These are phyloP conservation scores for Melanopsichium pennsylvanicum DNA, from an alignment of 1,284 basidiomycete genomes.

Conservation along the genomic window DNA sequence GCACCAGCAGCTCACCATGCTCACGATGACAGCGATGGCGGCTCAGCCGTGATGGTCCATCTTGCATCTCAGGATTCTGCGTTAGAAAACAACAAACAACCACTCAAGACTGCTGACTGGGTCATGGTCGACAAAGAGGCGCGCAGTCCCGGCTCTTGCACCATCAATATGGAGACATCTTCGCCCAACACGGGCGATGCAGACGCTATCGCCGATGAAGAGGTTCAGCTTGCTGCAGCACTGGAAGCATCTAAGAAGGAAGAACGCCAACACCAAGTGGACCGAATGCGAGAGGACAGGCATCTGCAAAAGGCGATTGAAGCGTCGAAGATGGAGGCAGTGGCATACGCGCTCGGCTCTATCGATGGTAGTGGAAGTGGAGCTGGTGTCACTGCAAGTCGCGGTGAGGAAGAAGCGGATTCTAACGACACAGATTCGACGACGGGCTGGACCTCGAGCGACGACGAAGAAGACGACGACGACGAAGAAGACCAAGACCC, in stretches of 20 bases:
- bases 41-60: slow-evolving; percentile 30
- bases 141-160: slow-evolving; percentile 13
- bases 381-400: not conserved
- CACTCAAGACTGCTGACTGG: slow-evolving; percentile 24
- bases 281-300: slow-evolving; percentile 32
- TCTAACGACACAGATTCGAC: slow-evolving; percentile 65
- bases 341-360: slow-evolving; percentile 31
- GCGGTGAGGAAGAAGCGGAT: slow-evolving; percentile 41
- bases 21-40: slow-evolving; percentile 32
- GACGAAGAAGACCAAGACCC: slow-evolving; percentile 64
- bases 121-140: slow-evolving; percentile 32
- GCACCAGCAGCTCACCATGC: not conserved
- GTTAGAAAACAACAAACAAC: not conserved
- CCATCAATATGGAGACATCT: slow-evolving; percentile 42
- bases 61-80: slow-evolving; percentile 19
- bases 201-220: slow-evolving; percentile 15
- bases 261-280: slow-evolving; percentile 16
- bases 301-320: slow-evolving; percentile 44
- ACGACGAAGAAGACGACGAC: slow-evolving; percentile 68
- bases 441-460: slow-evolving; percentile 69
- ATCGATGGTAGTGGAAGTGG: slow-evolving; percentile 8
- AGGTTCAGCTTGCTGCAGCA: slow-evolving; percentile 26
- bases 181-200: not conserved
- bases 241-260: slow-evolving; percentile 31
- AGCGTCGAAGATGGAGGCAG: slow-evolving; percentile 46